Percentiles rank a stretch among this genome's conserved stretches.
These are phyloP conservation scores for Anthostomella pinea DNA, from an alignment of 2,329 filamentous ascomycete genomes.

Conservation along the genomic window DNA sequence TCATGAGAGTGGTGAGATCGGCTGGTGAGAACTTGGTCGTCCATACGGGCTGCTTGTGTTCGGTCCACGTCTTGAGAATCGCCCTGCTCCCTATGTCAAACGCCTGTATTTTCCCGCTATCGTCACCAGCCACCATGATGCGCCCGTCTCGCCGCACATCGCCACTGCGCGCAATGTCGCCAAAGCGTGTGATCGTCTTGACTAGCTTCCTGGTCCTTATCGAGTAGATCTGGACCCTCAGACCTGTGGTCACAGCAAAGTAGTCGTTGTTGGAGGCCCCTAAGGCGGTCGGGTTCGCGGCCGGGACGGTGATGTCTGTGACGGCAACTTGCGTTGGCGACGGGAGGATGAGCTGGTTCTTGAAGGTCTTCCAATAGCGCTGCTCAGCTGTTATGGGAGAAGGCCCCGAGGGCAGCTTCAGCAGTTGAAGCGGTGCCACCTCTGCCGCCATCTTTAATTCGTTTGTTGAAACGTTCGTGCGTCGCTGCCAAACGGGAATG, in stretches of 20 bases:
- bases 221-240: slow-evolving; percentile 90
- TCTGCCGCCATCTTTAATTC: slow-evolving; percentile 71
- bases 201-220: slow-evolving; percentile 86
- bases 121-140: slow-evolving; percentile 87
- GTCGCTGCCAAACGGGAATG: slow-evolving; percentile 7
- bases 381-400: slow-evolving; percentile 86
- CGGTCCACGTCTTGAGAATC: slow-evolving; percentile 91
- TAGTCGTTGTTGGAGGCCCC: slow-evolving; percentile 59
- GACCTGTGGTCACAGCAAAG: slow-evolving; percentile 93
- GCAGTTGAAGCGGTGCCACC: slow-evolving; percentile 73
- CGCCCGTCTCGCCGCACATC: slow-evolving; percentile 86
- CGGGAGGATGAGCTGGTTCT: slow-evolving; percentile 83
- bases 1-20: slow-evolving; percentile 84
- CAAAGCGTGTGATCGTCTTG: slow-evolving; percentile 92
- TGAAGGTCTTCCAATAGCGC: slow-evolving; percentile 94
- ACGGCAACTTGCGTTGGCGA: slow-evolving; percentile 88
- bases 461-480: slow-evolving; percentile 13
- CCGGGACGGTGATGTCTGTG: slow-evolving; percentile 80
- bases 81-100: slow-evolving; percentile 87
- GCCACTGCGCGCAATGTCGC: slow-evolving; percentile 84
- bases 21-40: slow-evolving; percentile 85
- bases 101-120: slow-evolving; percentile 88
- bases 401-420: slow-evolving; percentile 81
- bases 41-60: slow-evolving; percentile 94
- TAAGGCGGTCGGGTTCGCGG: slow-evolving; percentile 42